A percentile compares a stretch with the other conserved stretches of the same genome.
These are phyloP conservation scores for Deuterostichococcus epilithicus DNA, from an alignment of 139 green algal genomes.

Conservation along the genomic window DNA sequence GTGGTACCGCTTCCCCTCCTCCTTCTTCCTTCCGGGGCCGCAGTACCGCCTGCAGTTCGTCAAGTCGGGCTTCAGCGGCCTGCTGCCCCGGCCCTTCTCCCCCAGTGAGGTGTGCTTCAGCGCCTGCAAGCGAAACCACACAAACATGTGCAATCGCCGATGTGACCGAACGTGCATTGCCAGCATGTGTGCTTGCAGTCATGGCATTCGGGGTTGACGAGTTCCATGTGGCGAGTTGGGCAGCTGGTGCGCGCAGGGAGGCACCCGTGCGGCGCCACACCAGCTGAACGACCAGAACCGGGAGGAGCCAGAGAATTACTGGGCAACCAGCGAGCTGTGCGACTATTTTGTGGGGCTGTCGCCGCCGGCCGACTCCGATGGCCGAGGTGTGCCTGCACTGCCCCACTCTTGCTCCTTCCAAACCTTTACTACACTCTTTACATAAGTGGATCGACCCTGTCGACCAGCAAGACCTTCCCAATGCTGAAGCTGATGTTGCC, in stretches of 20 bases:
- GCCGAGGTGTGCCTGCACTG: neutral
- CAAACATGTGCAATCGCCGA: no score
- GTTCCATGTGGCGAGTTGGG: neutral
- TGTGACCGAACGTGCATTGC: no score
- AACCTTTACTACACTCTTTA: no score
- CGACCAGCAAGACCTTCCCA: no score
- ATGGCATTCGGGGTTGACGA: constrained; percentile 17
- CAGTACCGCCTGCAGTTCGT: constrained; percentile 64
- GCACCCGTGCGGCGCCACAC: constrained; percentile 40
- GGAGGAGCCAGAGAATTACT: constrained; percentile 35
- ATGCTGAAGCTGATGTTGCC: no score
- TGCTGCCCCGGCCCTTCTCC: constrained; percentile 46
- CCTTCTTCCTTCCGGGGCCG: constrained; percentile 72
- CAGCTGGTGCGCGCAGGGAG: constrained; percentile 23
- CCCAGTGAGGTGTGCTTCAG: constrained; percentile 6
- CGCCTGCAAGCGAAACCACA: no score
- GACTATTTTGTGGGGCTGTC: constrained; percentile 35
- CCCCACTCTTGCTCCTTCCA: no score
- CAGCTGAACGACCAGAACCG: constrained; percentile 64
- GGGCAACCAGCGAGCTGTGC: constrained; percentile 21
- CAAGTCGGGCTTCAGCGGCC: constrained; percentile 59
- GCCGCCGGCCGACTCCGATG: neutral
- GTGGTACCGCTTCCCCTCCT: constrained; percentile 80
- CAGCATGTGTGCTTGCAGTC: neutral
- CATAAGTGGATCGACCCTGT: no score